These are phyloP conservation scores for Erysimum pusillum DNA, from an alignment of 441 rosid species.

Conservation along the genomic window DNA sequence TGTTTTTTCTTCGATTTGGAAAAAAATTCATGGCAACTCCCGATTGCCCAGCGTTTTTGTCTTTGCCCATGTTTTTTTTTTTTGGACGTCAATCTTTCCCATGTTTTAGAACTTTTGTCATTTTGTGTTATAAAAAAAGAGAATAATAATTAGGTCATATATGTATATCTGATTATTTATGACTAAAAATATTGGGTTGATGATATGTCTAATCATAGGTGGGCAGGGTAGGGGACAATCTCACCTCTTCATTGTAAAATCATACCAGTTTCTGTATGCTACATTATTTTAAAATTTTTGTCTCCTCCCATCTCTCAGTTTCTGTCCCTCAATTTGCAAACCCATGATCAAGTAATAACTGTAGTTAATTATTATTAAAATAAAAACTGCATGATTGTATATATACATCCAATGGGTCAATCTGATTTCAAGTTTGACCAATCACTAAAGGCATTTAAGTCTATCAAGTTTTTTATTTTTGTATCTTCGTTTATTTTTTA, in stretches of 20 bases:
- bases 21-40: background rate
- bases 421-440: constrained; percentile 11
- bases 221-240: constrained; percentile 31
- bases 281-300: constrained; percentile 1
- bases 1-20: background rate
- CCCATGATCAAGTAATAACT: background rate
- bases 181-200: background rate
- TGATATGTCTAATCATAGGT: constrained; percentile 34
- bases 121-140: background rate
- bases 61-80: no score
- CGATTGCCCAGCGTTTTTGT: background rate
- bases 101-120: no score
- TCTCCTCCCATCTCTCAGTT: constrained; percentile 29
- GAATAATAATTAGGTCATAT: background rate
- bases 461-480: background rate
- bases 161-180: background rate
- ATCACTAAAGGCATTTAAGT: constrained; percentile 7
- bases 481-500: no score
- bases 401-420: background rate
- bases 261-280: constrained; percentile 19
- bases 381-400: background rate
- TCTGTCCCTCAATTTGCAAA: constrained; percentile 17
- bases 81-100: no score
- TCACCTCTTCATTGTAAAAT: constrained; percentile 30
- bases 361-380: background rate